phyloP scores from a whole-genome alignment of 2,329 filamentous ascomycete species.

The Pseudogymnoascus sp. region DNA sequence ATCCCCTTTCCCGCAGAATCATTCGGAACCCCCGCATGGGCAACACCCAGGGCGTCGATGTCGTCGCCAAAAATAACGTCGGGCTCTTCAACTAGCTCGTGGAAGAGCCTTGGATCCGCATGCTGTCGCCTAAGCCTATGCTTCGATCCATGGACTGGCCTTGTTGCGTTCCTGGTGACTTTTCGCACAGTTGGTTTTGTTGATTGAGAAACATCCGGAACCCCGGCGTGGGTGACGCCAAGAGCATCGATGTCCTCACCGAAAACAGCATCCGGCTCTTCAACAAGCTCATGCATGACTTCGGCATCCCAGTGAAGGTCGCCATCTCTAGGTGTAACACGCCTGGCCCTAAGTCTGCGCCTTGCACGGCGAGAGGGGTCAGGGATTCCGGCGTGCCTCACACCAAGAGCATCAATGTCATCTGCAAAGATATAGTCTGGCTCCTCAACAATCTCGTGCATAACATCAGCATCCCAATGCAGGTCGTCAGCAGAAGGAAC shows the following conservation, averaged over 20 bases:
- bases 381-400: too few relatives aligned
- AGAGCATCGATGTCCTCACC: too few relatives aligned
- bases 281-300: too few relatives aligned
- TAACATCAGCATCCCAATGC: neutral
- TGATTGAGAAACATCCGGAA: too few relatives aligned
- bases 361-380: too few relatives aligned
- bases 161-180: neutral
- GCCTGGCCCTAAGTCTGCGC: too few relatives aligned
- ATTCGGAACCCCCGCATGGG: neutral
- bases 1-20: neutral
- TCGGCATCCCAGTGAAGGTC: too few relatives aligned
- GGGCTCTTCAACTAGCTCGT: neutral
- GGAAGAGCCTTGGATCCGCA: neutral
- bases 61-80: neutral
- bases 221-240: too few relatives aligned
- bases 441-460: neutral
- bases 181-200: neutral
- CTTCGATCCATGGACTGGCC: neutral
- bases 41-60: neutral
- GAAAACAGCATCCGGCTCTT: too few relatives aligned
- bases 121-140: neutral
- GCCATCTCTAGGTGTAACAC: too few relatives aligned
- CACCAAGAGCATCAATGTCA: too few relatives aligned
- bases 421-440: too few relatives aligned
- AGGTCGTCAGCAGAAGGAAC: neutral